phyloP scores from a whole-genome alignment of 495 filamentous ascomycete species.

The Podospora appendiculata region DNA sequence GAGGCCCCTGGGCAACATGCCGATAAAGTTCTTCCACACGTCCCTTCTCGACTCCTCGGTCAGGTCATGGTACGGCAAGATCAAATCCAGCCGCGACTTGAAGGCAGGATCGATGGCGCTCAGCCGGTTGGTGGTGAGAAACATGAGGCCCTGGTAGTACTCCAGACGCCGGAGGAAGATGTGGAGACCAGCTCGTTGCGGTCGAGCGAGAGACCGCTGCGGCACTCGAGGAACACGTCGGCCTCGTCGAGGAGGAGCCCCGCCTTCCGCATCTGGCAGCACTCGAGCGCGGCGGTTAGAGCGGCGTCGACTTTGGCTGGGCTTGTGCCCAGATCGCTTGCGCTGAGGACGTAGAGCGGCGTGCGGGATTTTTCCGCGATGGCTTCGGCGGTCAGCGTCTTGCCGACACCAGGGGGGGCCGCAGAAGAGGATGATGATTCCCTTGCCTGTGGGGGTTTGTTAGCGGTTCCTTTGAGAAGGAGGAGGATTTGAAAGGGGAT shows the following conservation, averaged over 20 bases:
- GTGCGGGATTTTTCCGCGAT: conserved; percentile 26
- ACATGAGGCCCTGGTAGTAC: conserved; percentile 42
- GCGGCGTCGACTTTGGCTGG: conserved; percentile 7
- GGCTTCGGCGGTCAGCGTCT: conserved; percentile 45
- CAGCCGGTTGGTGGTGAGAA: conserved; percentile 36
- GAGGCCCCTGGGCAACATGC: conserved; percentile 2
- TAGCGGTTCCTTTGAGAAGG: too few relatives aligned
- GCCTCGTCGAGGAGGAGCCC: conserved; percentile 35
- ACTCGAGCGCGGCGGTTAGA: conserved; percentile 31
- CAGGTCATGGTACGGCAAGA: conserved; percentile 24
- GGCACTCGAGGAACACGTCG: conserved; percentile 38
- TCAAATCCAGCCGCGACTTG: conserved; percentile 38
- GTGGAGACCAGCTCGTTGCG: conserved; percentile 35
- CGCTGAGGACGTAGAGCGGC: conserved; percentile 16
- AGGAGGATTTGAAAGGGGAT: too few relatives aligned
- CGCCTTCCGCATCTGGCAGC: conserved; percentile 31
- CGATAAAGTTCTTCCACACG: conserved; percentile 9
- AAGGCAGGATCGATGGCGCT: conserved; percentile 38
- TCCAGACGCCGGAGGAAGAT: conserved; percentile 44
- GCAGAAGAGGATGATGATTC: conserved; percentile 40
- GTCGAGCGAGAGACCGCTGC: conserved; percentile 23
- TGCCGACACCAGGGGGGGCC: conserved; percentile 46
- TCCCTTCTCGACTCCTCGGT: conserved; percentile 12
- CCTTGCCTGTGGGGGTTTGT: too few relatives aligned
- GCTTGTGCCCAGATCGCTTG: conserved; percentile 8